A percentile compares a stretch with the other conserved stretches of the same genome.
Conservation (phyloP, 768 basidiomycete species). For the Coprinopsis sp. region DNA sequence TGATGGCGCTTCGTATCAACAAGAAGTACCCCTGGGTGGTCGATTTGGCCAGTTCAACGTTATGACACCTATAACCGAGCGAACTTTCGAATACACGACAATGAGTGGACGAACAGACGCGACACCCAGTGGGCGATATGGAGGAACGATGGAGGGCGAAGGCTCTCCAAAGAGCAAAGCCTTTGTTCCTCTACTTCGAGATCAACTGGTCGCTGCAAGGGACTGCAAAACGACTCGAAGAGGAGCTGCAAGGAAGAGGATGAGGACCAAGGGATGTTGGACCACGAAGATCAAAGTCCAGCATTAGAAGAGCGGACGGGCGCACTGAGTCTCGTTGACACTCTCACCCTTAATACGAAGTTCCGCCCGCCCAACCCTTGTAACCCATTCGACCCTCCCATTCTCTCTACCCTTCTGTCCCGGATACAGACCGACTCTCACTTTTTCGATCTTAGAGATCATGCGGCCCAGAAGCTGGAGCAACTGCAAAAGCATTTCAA, state of each 20-base stretch:
- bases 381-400: constrained; percentile 71
- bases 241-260: constrained; percentile 37
- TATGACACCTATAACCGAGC: constrained; percentile 97
- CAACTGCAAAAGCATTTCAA: constrained; percentile 69
- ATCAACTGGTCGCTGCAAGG: constrained; percentile 45
- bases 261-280: constrained; percentile 18
- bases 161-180: constrained; percentile 18
- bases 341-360: constrained; percentile 52
- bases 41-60: constrained; percentile 82
- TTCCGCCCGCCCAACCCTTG: constrained; percentile 85
- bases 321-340: constrained; percentile 60
- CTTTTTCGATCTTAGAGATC: constrained; percentile 54
- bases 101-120: constrained; percentile 48
- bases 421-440: constrained; percentile 55
- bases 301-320: constrained; percentile 58
- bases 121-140: constrained; percentile 37
- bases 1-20: constrained; percentile 38
- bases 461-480: constrained; percentile 57
- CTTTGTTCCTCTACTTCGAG: constrained; percentile 28
- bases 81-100: constrained; percentile 81
- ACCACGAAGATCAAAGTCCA: constrained; percentile 19
- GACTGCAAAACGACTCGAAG: constrained; percentile 50
- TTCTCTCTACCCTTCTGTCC: constrained; percentile 61
- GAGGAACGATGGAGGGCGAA: constrained; percentile 16
- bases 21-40: constrained; percentile 59